Evolutionary conservation across 371 early-diverging fungal species (phyloP), one percentile per base, ranked within the genome.

Genomic region (Rhizomucor miehei): DNA sequence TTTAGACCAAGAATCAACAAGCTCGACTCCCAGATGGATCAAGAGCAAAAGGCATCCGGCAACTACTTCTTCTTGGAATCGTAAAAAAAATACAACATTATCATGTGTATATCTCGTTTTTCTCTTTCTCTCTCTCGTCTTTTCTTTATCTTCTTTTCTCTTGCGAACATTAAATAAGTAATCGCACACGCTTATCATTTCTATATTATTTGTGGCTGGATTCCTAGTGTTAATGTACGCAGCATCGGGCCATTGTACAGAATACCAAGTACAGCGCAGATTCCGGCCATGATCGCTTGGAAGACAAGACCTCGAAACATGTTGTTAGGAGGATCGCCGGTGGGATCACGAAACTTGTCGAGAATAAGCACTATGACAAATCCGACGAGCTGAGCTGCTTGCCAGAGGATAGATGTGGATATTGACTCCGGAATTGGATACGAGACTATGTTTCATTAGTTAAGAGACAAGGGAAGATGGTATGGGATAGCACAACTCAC

Each of bases 1-100:
- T 97, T 79, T 87, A 88, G 99, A 58, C 99, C 99, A 36, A 85
- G 99, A 71, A 97, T 99, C 79, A 99, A 99, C 91, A 99, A 98
- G 87, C 58, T 79, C 36, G 94, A 96, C 52, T 98, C 98, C 46
- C 86, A 91, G 48, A 95, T 97, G 84, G 99, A 99, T 75, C 91
- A 89, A 79, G 99, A 99, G 67, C 99, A 99, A 80, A 99, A 99
- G 87, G 70, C 87, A 41, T 73, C 77, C 49, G 94, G 94, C 59
- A 93, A 95, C 76, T 98, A 89, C 68, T 97, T 96, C 81, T 95
- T 94, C 84, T 77, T 90, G 66, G 93, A 91, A 62, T 29, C 29
- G 29, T 29, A 29, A 29, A 29, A 29, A 29, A 29, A 8, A 29
- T 29, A 8, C 3, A 29, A 29, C 29, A n/a, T 8, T 29, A 29